phyloP scores from a whole-genome alignment of 2,329 filamentous ascomycete genomes.

The Pestalotiopsis sp. region DNA sequence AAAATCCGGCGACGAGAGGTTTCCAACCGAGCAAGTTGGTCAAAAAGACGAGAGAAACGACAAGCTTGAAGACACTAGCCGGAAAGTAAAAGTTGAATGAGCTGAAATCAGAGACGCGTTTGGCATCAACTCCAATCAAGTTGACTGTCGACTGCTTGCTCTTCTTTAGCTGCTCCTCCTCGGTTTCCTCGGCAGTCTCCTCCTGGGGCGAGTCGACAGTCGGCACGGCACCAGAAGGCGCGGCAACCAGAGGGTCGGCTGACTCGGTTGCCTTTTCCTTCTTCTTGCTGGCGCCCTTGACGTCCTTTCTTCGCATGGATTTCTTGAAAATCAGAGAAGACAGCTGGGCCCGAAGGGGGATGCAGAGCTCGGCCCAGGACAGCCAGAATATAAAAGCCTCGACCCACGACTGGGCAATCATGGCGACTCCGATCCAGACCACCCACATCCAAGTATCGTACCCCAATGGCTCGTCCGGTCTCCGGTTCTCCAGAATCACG shows the following conservation, averaged over 20 bases:
- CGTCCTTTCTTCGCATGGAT: slow-evolving; percentile 73
- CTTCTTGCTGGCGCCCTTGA: slow-evolving; percentile 61
- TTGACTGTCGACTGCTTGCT: slow-evolving; percentile 74
- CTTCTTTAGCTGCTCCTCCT: slow-evolving; percentile 43
- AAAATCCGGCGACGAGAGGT: slow-evolving; percentile 64
- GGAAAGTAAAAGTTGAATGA: slow-evolving; percentile 66
- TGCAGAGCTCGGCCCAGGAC: slow-evolving; percentile 59
- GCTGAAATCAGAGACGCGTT: slow-evolving; percentile 68
- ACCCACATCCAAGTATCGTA: slow-evolving; percentile 68
- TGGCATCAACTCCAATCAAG: slow-evolving; percentile 73
- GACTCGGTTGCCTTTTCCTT: slow-evolving; percentile 35
- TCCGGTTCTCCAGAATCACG: slow-evolving; percentile 58
- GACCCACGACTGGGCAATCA: slow-evolving; percentile 58
- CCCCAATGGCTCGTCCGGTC: slow-evolving; percentile 43
- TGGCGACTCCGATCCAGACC: slow-evolving; percentile 59
- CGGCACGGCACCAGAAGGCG: slow-evolving; percentile 26
- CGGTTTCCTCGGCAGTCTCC: slow-evolving; percentile 44
- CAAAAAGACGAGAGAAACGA: slow-evolving; percentile 67
- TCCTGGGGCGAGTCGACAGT: slow-evolving; percentile 31
- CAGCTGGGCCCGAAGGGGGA: slow-evolving; percentile 69
- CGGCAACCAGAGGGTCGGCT: slow-evolving; percentile 27
- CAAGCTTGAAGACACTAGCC: slow-evolving; percentile 61
- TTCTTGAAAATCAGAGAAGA: slow-evolving; percentile 76
- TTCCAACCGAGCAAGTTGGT: slow-evolving; percentile 71
- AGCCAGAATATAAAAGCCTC: slow-evolving; percentile 70